These are phyloP conservation scores for Hygrophoropsis aurantiaca DNA, from an alignment of 768 basidiomycete species.

Conservation along the genomic window DNA sequence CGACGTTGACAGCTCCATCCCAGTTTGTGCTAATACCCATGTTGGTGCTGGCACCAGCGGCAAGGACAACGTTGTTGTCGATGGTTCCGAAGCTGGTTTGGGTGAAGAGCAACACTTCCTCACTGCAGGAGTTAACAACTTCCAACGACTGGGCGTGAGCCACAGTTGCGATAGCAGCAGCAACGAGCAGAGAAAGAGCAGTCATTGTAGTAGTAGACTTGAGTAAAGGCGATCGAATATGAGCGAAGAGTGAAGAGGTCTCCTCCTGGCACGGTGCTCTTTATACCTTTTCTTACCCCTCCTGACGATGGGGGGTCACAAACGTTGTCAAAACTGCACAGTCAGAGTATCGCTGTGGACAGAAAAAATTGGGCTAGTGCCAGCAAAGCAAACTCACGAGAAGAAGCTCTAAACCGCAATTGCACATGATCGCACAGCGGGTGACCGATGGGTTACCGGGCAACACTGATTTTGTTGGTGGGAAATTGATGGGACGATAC, in stretches of 20 bases:
- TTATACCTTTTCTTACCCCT: conserved; percentile 1
- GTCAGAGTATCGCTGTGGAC: no score
- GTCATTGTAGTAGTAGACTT: conserved; percentile 15
- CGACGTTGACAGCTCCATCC: conserved; percentile 30
- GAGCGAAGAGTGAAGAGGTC: background rate
- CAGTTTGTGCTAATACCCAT: conserved; percentile 30
- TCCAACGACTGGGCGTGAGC: conserved; percentile 28
- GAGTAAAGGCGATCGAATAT: background rate
- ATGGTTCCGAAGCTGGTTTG: conserved; percentile 28
- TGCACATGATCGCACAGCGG: no score
- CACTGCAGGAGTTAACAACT: conserved; percentile 23
- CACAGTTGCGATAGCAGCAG: conserved; percentile 16
- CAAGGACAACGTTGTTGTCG: conserved; percentile 23
- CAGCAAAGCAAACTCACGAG: no score
- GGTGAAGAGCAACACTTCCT: conserved; percentile 29
- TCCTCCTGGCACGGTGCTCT: background rate
- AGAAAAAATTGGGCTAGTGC: no score
- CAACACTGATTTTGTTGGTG: no score
- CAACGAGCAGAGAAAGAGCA: conserved; percentile 15
- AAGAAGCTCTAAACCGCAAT: no score
- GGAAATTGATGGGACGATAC: no score
- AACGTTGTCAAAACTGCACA: no score
- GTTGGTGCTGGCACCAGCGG: conserved; percentile 21
- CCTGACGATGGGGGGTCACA: background rate
- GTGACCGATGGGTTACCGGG: no score